Base-by-base conservation (phyloP, 2,329 filamentous ascomycete species). In the Arthrinium phaeospermum region DNA sequence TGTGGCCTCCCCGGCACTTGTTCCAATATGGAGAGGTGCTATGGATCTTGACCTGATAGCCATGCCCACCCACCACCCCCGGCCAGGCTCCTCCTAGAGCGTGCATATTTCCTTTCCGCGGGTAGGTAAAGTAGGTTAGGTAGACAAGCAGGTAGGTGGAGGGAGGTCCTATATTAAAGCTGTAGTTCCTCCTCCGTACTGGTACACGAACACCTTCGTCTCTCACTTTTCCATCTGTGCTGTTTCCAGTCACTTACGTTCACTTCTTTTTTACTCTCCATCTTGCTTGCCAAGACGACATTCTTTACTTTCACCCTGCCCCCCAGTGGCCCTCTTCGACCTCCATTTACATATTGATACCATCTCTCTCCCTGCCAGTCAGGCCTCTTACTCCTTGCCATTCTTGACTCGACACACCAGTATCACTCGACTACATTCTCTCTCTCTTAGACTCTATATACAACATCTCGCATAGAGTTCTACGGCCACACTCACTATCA, bases 211-310 rank as follows among this genome's bases (percentile, higher is more conserved):
- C 67, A 24, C 34, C 47, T 47, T 41, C 68, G 47, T 51, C 30
- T 27, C 49, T 70, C 37, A 30, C 46, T 53, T 70, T 44, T 53
- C 46, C 46, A 34, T 53, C 47, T 44, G 68, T 70, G 68, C 68
- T 70, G 68, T 30, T 70, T 51, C 34, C 68, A 57, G 68, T 70
- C 47, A 70, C 68, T 70, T 70, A 27, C 68, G 30, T 70, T 70
- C 47, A 51, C 68, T 68, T 68, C 45, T 68, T 37, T 45, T 24
- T 16, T 34, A 22, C 19, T 30, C 67, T 68, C 67, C 13, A 30
- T 68, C 45, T 68, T 47, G 41, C 41, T 68, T 68, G 41, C 45
- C 41, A 68, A 47, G 41, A 46, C 27, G 13, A 68, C 67, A 37
- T 37, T 68, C 67, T 13, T 68, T 68, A 68, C 67, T 16, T 68